Percentiles rank a stretch among this genome's conserved stretches.
phyloP scores from a whole-genome alignment of 345 rosid species.

The Sonneratia caseolaris region DNA sequence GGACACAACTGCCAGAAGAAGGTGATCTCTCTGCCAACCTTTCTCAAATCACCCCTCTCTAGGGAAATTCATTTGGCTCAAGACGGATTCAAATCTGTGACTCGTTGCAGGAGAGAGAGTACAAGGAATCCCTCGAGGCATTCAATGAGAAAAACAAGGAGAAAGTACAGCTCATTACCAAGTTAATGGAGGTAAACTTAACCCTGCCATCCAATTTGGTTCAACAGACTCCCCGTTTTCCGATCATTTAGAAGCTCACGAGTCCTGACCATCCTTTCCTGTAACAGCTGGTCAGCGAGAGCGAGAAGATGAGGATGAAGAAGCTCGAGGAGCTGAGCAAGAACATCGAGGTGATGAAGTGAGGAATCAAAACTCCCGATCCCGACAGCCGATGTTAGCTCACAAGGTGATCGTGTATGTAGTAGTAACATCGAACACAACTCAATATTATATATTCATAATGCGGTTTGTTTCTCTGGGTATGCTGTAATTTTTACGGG shows the following conservation, averaged over 20 bases:
- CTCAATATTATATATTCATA: not conserved
- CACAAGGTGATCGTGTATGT: not conserved
- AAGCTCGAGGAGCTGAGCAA: slow-evolving; percentile 66
- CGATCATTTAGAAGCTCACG: not conserved
- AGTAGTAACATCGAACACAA: slow-evolving; percentile 2
- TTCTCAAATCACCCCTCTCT: not conserved
- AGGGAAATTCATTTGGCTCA: not conserved
- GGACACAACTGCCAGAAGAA: slow-evolving; percentile 35
- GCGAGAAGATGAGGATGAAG: slow-evolving; percentile 60
- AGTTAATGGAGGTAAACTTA: slow-evolving; percentile 39
- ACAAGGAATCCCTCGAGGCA: slow-evolving; percentile 47
- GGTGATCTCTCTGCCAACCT: slow-evolving; percentile 8
- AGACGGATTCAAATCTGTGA: not conserved
- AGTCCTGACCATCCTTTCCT: not conserved
- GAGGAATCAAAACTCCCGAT: not conserved
- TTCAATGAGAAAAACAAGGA: slow-evolving; percentile 72
- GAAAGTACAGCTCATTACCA: slow-evolving; percentile 32
- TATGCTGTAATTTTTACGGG: not conserved
- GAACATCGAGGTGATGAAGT: slow-evolving; percentile 16
- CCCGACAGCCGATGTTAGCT: not conserved
- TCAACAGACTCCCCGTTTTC: not conserved
- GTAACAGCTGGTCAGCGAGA: slow-evolving; percentile 48
- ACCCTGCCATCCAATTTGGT: not conserved
- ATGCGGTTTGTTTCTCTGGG: not conserved
- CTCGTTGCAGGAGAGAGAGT: slow-evolving; percentile 54